phyloP scores from a whole-genome alignment of 1,284 basidiomycete species.

The Trichosporon sp. region DNA sequence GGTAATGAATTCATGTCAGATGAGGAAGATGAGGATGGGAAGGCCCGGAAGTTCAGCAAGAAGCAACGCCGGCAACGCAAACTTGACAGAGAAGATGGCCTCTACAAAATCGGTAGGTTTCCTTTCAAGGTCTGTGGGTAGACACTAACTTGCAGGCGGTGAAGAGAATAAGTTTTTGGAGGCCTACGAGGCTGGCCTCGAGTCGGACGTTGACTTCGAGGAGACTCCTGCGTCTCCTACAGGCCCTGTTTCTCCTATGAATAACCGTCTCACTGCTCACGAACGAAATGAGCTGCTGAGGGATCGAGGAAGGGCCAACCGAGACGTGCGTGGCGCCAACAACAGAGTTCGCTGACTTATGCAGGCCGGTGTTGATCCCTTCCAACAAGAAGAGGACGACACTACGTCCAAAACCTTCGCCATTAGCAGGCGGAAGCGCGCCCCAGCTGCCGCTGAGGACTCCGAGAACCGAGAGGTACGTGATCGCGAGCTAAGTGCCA shows the following conservation, averaged over 20 bases:
- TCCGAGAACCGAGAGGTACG: not conserved
- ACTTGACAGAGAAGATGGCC: conserved; percentile 30
- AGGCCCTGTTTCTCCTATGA: not conserved
- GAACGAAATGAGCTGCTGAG: conserved; percentile 22
- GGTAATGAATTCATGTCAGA: conserved; percentile 36
- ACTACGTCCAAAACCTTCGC: not conserved
- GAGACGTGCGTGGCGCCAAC: conserved; percentile 18
- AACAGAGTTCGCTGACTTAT: not conserved
- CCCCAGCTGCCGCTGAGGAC: not conserved
- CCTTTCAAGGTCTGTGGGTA: not conserved
- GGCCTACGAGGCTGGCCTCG: conserved; percentile 30
- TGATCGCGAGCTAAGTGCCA: not conserved
- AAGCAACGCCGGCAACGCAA: conserved; percentile 27
- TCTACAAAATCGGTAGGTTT: conserved; percentile 29
- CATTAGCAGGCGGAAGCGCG: not conserved
- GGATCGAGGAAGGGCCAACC: conserved; percentile 25
- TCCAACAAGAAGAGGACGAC: not conserved
- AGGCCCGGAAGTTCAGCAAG: conserved; percentile 22
- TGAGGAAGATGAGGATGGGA: conserved; percentile 31
- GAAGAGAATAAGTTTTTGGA: conserved; percentile 33
- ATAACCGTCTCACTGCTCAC: not conserved
- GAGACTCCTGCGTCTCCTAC: conserved; percentile 15
- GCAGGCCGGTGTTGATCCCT: not conserved
- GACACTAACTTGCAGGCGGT: conserved; percentile 18
- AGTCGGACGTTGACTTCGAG: conserved; percentile 37